Base-by-base conservation (phyloP, 2,329 filamentous ascomycete species). In the Stagonosporopsis rhizophila region DNA sequence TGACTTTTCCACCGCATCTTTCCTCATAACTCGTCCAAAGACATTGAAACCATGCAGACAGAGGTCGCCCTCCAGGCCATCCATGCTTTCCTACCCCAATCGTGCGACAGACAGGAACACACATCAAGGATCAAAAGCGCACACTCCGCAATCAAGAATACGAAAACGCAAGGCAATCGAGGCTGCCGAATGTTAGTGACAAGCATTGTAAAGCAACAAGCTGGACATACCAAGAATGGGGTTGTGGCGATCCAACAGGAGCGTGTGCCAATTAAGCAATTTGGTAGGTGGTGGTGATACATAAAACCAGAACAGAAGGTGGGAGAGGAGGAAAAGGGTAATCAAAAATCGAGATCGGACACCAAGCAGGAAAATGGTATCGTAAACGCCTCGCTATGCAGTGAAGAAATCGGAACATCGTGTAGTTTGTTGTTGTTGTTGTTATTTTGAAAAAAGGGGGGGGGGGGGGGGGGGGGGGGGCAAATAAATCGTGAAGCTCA, bases 331-430 rank as follows among this genome's bases (percentile, higher is more conserved):
- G 27, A 11, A 20, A 38, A 27, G 22, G 56, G 30, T 32, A 15
- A 32, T 32, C 30, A 32, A 56, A 60, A 39, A 52, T 54, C 46
- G 41, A 42, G 38, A 55, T 55, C 53, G n/a, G 59, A 58, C 46
- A 50, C 48, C 56, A 58, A 54, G 32, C 37, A 51, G 42, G 54
- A 49, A 64, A 68, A 56, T 71, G 69, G 69, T 72, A 74, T 73
- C 65, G 65, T 65, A 14, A 69, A 75, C 73, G 71, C 73, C 73
- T 70, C 70, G 73, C 72, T 75, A 75, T 75, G 73, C 73, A 70
- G 32, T 60, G 52, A 46, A 60, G 55, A 52, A 61, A 64, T 47
- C 58, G 39, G 46, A 42, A 62, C 38, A 48, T 54, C 52, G 38
- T 53, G n/a, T 50, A 41, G n/a, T 48, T 41, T 60, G 30, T 50